These are phyloP conservation scores for Naganishia onofrii DNA, from an alignment of 768 basidiomycete genomes.

Conservation along the genomic window DNA sequence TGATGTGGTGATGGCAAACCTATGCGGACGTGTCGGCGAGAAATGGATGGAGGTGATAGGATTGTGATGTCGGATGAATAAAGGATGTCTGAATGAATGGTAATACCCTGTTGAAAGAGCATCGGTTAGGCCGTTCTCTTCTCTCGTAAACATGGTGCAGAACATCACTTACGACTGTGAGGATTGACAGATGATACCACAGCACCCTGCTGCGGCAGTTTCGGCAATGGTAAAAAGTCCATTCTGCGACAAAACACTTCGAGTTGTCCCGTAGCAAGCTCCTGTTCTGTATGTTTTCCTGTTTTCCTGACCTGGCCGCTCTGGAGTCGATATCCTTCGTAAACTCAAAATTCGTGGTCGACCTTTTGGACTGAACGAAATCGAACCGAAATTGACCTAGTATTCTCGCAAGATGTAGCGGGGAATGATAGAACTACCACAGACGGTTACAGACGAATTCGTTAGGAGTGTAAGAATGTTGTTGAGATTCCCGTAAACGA, in stretches of 20 bases:
- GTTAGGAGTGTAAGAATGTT: neutral
- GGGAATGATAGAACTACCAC: neutral
- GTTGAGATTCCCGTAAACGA: neutral
- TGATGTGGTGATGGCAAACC: slow-evolving; percentile 92
- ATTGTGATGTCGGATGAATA: slow-evolving; percentile 95
- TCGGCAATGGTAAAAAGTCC: slow-evolving; percentile 47
- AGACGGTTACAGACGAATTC: neutral
- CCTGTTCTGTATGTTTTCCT: slow-evolving; percentile 1
- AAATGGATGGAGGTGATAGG: slow-evolving; percentile 94
- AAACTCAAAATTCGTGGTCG: neutral
- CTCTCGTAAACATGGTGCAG: neutral
- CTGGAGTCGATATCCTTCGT: neutral
- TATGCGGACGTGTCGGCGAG: slow-evolving; percentile 77
- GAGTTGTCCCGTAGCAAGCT: neutral
- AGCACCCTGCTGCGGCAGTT: slow-evolving; percentile 43
- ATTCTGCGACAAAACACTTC: slow-evolving; percentile 25
- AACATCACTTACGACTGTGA: slow-evolving; percentile 40
- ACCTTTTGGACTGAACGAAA: neutral
- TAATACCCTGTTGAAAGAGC: slow-evolving; percentile 35
- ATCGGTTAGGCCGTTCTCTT: neutral
- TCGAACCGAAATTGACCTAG: neutral
- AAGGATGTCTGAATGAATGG: slow-evolving; percentile 50
- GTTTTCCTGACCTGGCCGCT: neutral
- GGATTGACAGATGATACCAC: slow-evolving; percentile 41
- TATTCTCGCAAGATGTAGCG: neutral